Percentiles rank a stretch among this genome's conserved stretches.
Conservation (phyloP, 2,329 filamentous ascomycete genomes). For the Pseudocercospora musae region DNA sequence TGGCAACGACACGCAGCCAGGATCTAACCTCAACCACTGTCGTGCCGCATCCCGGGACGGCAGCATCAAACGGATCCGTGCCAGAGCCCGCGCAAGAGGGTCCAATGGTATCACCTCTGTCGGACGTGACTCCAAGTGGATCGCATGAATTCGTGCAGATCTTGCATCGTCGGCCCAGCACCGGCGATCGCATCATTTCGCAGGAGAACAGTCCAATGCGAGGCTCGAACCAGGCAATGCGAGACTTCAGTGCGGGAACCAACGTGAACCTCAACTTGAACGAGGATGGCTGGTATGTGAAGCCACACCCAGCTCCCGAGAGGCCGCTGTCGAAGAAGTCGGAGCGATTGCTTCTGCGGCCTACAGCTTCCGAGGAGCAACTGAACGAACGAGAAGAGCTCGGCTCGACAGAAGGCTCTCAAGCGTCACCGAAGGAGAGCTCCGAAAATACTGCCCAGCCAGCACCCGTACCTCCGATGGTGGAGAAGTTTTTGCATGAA, state of each 20-base stretch:
- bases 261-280: slow-evolving; percentile 23
- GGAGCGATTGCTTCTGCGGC: slow-evolving; percentile 30
- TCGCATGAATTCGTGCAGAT: slow-evolving; percentile 3
- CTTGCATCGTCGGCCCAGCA: slow-evolving; percentile 27
- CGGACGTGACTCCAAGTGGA: slow-evolving; percentile 16
- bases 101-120: slow-evolving; percentile 27
- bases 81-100: slow-evolving; percentile 19
- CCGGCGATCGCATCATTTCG: slow-evolving; percentile 31
- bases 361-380: slow-evolving; percentile 33
- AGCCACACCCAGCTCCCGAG: slow-evolving; percentile 17
- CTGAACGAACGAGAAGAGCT: slow-evolving; percentile 14
- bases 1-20: slow-evolving; percentile 33
- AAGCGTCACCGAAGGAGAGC: neutral
- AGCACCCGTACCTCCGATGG: slow-evolving; percentile 3
- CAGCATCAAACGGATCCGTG: slow-evolving; percentile 23
- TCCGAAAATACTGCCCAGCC: neutral
- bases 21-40: slow-evolving; percentile 55
- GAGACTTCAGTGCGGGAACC: slow-evolving; percentile 28
- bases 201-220: slow-evolving; percentile 14
- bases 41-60: slow-evolving; percentile 45
- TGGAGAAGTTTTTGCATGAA: slow-evolving; percentile 16
- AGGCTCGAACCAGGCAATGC: slow-evolving; percentile 17
- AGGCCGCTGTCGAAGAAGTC: slow-evolving; percentile 25
- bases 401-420: slow-evolving; percentile 14
- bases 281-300: slow-evolving; percentile 27